A percentile compares a stretch with the other conserved stretches of the same genome.
Evolutionary conservation across 2,329 filamentous ascomycete genomes (phyloP).

Genomic region (Hypoxylon sp.): DNA sequence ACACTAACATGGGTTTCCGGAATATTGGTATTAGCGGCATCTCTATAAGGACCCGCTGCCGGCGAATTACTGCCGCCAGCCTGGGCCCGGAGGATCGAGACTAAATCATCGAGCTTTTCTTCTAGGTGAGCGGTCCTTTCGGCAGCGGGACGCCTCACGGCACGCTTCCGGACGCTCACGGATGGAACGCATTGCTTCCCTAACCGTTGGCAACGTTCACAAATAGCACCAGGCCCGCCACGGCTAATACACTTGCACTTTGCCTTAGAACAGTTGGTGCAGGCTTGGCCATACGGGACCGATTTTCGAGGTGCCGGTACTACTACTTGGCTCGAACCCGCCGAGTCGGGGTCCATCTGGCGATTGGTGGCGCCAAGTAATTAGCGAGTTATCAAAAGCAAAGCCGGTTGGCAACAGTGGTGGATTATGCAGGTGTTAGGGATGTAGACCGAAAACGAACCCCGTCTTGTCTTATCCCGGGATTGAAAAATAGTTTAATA

Average conservation of each 20-base stretch:
- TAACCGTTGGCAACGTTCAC: constrained; percentile 61
- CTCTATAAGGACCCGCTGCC: constrained; percentile 7
- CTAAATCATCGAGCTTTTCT: constrained; percentile 53
- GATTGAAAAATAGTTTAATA: constrained; percentile 19
- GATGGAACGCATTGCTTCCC: constrained; percentile 60
- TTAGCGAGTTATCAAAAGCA: constrained; percentile 5
- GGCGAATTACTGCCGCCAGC: constrained; percentile 37
- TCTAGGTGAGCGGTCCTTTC: constrained; percentile 50
- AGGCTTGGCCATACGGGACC: constrained; percentile 61
- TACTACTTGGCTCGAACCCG: constrained; percentile 20
- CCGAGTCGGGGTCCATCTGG: constrained; percentile 35
- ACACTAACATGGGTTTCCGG: constrained; percentile 15
- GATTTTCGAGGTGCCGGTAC: constrained; percentile 44
- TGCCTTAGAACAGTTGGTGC: constrained; percentile 60
- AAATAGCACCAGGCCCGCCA: constrained; percentile 41
- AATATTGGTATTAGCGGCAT: constrained; percentile 19
- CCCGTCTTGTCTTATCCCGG: constrained; percentile 19
- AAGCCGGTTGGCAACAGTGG: constrained; percentile 2
- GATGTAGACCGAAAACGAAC: constrained; percentile 20
- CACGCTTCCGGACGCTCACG: constrained; percentile 54
- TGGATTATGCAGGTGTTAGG: constrained; percentile 12
- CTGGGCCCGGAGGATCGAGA: constrained; percentile 52
- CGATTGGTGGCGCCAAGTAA: constrained; percentile 22
- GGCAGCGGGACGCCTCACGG: constrained; percentile 32
- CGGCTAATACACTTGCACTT: constrained; percentile 62